Evolutionary conservation across 352 stramenopile genomes (phyloP).

Genomic region (Thraustochytrium striatum): DNA sequence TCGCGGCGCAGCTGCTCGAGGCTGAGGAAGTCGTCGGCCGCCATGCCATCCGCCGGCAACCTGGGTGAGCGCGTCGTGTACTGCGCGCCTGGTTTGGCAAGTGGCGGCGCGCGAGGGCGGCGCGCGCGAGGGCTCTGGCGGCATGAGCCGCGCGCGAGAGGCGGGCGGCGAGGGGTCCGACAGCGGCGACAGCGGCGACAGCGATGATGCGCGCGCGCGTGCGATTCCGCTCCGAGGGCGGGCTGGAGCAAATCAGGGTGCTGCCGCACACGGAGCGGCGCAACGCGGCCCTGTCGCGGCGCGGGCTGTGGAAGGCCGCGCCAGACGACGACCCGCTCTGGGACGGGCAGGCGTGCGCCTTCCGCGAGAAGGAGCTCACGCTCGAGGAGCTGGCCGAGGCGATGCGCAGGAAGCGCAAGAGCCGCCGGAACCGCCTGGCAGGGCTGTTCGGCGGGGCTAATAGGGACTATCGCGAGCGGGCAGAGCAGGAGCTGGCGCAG

Average conservation of each 20-base stretch:
- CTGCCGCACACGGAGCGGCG: not conserved
- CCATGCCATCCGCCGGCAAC: no score
- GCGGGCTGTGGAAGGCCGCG: constrained; percentile 11
- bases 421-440: not conserved
- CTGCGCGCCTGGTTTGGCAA: no score
- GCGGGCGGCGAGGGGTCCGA: no score
- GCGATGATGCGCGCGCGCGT: no score
- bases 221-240: constrained; percentile 9
- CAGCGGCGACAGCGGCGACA: no score
- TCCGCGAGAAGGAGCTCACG: constrained; percentile 26
- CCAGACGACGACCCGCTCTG: constrained; percentile 43
- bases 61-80: no score
- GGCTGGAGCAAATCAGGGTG: constrained; percentile 7
- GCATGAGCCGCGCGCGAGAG: no score
- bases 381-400: constrained; percentile 29
- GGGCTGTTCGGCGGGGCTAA: not conserved
- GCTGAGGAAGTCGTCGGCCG: no score
- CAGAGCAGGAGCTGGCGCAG: not conserved
- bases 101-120: no score
- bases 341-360: constrained; percentile 6
- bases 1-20: no score
- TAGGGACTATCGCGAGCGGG: constrained; percentile 2
- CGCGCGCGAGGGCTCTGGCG: no score
- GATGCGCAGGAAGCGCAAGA: constrained; percentile 1
- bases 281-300: not conserved